Evolutionary conservation across 2,329 filamentous ascomycete species (phyloP).

Genomic region (Claviceps paspali): DNA sequence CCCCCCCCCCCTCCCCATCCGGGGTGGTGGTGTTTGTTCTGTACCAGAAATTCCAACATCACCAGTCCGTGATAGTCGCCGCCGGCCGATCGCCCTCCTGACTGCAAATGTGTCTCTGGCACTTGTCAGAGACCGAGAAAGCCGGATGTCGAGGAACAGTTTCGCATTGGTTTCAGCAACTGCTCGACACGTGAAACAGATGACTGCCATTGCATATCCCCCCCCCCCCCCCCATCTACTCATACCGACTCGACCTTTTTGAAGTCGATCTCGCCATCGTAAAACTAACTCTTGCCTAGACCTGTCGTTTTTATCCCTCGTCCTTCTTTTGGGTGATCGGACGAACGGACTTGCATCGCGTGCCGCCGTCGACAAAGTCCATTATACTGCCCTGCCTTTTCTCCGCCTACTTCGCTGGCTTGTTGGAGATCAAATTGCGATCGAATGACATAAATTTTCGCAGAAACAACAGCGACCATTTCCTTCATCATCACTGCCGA

Average conservation of each 20-base stretch:
- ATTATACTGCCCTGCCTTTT: not conserved
- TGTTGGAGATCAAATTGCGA: not conserved
- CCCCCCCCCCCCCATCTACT: not conserved
- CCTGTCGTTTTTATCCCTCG: not conserved
- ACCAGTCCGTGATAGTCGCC: not conserved
- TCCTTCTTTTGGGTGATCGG: not conserved
- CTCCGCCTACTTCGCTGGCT: not conserved
- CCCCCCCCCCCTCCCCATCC: too few species aligned
- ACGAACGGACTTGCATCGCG: not conserved
- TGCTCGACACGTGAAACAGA: not conserved
- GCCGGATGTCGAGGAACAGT: not conserved
- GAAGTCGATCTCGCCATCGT: not conserved
- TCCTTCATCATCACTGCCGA: conserved; percentile 1
- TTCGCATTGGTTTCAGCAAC: not conserved
- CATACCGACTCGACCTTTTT: not conserved
- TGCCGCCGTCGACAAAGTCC: not conserved
- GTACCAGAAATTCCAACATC: too few species aligned
- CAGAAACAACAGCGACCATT: not conserved
- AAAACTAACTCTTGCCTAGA: not conserved
- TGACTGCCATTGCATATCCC: not conserved
- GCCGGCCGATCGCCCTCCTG: not conserved
- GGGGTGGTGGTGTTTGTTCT: too few species aligned
- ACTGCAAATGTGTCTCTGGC: not conserved
- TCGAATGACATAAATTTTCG: not conserved
- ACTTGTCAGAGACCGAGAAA: too few species aligned